Base-by-base conservation (phyloP, 495 filamentous ascomycete genomes). In the Aspergillus incahuasiensis region DNA sequence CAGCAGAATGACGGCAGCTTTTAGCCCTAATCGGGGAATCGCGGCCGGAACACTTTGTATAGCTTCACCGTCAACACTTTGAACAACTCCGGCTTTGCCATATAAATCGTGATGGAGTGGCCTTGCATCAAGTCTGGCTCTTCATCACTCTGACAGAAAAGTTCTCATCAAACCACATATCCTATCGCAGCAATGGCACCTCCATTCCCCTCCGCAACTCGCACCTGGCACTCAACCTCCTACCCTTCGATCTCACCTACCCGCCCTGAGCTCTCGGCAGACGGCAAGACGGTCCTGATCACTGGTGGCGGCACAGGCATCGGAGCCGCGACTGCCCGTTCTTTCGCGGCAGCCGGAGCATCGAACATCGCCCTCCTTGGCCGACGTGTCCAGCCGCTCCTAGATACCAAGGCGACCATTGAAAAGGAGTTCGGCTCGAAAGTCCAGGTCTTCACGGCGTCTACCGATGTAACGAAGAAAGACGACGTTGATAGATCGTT, bases 241-340 rank as follows among this genome's bases (percentile, higher is more conserved):
- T 81, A 83, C 59, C 55, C 70, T 11, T 53, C 39, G 1, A 43
- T 62, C 70, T 71, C 68, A 12, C 72, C 79, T 39, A 53, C 51
- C 1, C 71, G 68, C 12, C 61, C 70, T 0, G 67, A 70, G 54
- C 72, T 79, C 25, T 76, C 71, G 39, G 73, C 76, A 20, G 58
- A 63, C 6, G 72, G 73, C 49, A 74, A 74, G 40, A 73, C 63
- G 4, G 66, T 83, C 20, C 52, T 82, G 20, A 59, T 84, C 24
- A 81, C 79, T 6, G 80, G 75, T 24, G 74, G 67, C 1, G 69
- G 70, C 6, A 66, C 64, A 30, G 76, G 76, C 6, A 72, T 80
- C n/a, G 78, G 77, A 18, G 59, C 60, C 32, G 75, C 65, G 19
- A 78, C 61, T 12, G 70, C 76, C n/a, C 52, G 18, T 6, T 55